Conservation (phyloP, 306 rosid species). For the Cicer chorassanicum region DNA sequence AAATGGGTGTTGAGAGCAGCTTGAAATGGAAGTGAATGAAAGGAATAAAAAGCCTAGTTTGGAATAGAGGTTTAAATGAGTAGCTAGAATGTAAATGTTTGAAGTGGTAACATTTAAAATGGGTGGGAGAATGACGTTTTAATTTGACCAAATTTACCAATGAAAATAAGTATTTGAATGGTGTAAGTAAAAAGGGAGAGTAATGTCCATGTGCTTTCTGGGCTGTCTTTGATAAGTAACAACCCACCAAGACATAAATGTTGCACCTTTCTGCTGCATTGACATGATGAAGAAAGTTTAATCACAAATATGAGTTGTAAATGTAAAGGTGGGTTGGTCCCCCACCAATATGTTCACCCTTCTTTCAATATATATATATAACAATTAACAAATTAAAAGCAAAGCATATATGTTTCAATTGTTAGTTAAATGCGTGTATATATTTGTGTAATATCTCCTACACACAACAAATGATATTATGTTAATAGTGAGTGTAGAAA, state of each 20-base stretch:
- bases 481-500: no score
- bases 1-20: neutral
- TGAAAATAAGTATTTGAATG: neutral
- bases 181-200: slow-evolving; percentile 32
- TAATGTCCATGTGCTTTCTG: slow-evolving; percentile 48
- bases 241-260: slow-evolving; percentile 51
- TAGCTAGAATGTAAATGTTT: slow-evolving; percentile 41
- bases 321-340: slow-evolving; percentile 34
- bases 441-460: no score
- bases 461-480: neutral
- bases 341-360: slow-evolving; percentile 14
- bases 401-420: neutral
- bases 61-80: slow-evolving; percentile 11
- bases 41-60: neutral
- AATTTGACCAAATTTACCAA: slow-evolving; percentile 37
- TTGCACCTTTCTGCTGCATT: slow-evolving; percentile 46
- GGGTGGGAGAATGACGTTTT: slow-evolving; percentile 38
- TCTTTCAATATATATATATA: neutral
- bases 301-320: slow-evolving; percentile 41
- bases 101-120: neutral
- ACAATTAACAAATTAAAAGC: neutral
- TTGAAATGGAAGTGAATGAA: slow-evolving; percentile 9
- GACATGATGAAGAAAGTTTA: slow-evolving; percentile 35
- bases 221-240: slow-evolving; percentile 48
- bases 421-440: no score